Conservation (phyloP, 225 moss, liverwort and hornwort species). For the Marchantia paleacea region DNA sequence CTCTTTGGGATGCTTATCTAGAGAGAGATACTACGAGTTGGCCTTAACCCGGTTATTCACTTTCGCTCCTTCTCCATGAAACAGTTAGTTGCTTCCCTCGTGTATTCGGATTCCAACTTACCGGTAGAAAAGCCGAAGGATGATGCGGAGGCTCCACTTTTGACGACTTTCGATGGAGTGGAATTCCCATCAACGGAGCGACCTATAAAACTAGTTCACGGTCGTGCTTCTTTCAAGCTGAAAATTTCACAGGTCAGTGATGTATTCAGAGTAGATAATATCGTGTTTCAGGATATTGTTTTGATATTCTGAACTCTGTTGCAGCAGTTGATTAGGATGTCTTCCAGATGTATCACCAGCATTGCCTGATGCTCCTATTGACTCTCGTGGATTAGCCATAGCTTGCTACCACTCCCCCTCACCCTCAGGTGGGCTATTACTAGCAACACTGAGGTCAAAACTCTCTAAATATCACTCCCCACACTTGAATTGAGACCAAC, state of each 20-base stretch:
- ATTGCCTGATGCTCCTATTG: no score
- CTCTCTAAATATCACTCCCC: no score
- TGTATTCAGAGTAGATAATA: not conserved
- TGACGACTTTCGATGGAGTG: conserved; percentile 95
- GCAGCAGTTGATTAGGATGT: not conserved
- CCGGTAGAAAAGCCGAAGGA: conserved; percentile 98
- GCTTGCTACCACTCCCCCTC: no score
- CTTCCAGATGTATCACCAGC: no score
- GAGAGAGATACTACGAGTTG: not conserved
- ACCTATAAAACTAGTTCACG: conserved; percentile 91
- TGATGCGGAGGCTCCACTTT: conserved; percentile 92
- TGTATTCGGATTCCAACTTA: conserved; percentile 83
- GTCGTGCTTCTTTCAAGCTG: conserved; percentile 92
- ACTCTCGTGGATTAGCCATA: no score
- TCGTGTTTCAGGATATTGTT: not conserved
- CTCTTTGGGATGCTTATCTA: not conserved
- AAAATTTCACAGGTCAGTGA: conserved; percentile 87
- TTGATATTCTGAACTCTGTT: not conserved
- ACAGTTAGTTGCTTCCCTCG: conserved; percentile 94
- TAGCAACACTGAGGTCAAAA: no score
- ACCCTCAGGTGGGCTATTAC: no score
- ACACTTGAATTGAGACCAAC: no score
- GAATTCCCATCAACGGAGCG: conserved; percentile 97
- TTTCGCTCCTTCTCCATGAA: not conserved
- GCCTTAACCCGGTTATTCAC: not conserved